phyloP scores from a whole-genome alignment of 2,329 filamentous ascomycete species.

The Teratosphaeria pseudoeucalypti region DNA sequence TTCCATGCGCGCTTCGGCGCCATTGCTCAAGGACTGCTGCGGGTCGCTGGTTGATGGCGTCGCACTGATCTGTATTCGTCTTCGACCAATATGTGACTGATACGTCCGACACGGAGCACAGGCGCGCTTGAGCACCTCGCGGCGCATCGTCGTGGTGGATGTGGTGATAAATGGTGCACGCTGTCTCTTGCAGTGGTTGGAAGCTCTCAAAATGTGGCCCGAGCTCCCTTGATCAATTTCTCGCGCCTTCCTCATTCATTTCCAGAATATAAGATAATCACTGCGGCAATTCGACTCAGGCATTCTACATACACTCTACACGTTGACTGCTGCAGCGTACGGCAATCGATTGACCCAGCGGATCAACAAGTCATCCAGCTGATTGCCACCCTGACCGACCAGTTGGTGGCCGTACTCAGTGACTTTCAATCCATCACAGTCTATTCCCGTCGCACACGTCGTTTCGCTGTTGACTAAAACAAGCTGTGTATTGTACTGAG shows the following conservation, averaged over 20 bases:
- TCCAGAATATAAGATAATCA: too few species aligned
- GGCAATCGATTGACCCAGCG: too few species aligned
- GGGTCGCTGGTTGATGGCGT: slow-evolving; percentile 33
- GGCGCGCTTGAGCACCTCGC: slow-evolving; percentile 17
- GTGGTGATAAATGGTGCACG: background rate
- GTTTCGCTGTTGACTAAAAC: background rate
- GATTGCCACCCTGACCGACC: too few species aligned
- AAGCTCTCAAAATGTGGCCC: background rate
- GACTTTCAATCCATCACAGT: too few species aligned
- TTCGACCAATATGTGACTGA: slow-evolving; percentile 7
- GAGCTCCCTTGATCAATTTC: background rate
- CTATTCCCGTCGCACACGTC: background rate
- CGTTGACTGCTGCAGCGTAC: too few species aligned
- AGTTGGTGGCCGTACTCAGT: too few species aligned
- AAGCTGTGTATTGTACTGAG: background rate
- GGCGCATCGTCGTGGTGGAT: slow-evolving; percentile 18
- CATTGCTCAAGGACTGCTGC: slow-evolving; percentile 23
- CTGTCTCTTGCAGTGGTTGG: background rate
- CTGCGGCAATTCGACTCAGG: too few species aligned
- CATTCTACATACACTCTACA: too few species aligned
- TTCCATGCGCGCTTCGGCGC: slow-evolving; percentile 75
- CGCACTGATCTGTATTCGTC: slow-evolving; percentile 37
- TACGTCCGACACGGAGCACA: slow-evolving; percentile 16
- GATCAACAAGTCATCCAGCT: too few species aligned
- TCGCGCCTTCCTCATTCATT: too few species aligned